A percentile compares a stretch with the other conserved stretches of the same genome.
Conservation (phyloP, 2,329 filamentous ascomycete genomes). For the Xylariaceae sp. region DNA sequence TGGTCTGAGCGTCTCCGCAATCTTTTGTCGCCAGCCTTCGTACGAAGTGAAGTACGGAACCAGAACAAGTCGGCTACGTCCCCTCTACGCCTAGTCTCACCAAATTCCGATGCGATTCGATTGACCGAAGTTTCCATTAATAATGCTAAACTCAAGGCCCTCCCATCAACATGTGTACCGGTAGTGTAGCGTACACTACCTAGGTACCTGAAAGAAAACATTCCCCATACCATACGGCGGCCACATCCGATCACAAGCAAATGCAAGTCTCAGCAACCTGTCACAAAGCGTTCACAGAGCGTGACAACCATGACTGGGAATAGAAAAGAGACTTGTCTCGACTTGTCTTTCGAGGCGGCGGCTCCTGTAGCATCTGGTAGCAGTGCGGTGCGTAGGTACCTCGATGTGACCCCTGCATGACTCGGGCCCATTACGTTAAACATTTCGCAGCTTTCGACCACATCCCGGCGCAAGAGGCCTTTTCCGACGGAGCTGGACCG, state of each 20-base stretch:
- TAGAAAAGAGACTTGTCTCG: neutral
- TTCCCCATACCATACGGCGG: neutral
- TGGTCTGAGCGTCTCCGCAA: too few species aligned
- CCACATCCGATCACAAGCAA: neutral
- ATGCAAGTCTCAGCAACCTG: neutral
- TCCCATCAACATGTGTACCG: neutral
- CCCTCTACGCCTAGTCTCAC: neutral
- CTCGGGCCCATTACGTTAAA: slow-evolving; percentile 47
- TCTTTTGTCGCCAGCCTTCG: too few species aligned
- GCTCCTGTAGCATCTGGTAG: neutral
- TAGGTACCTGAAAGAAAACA: too few species aligned
- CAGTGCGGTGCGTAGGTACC: neutral
- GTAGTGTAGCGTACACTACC: too few species aligned
- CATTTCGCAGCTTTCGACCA: slow-evolving; percentile 36
- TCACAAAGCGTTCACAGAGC: neutral
- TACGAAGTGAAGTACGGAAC: too few species aligned
- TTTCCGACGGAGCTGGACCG: slow-evolving; percentile 28
- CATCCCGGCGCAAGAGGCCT: slow-evolving; percentile 31
- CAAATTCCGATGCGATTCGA: neutral
- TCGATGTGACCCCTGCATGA: slow-evolving; percentile 24
- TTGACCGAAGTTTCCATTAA: neutral
- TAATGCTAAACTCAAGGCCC: neutral
- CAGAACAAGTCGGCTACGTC: too few species aligned
- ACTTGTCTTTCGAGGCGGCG: neutral
- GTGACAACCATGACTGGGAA: neutral